Base-by-base conservation (phyloP, 352 stramenopile species). In the Globisporangium barbulae region DNA sequence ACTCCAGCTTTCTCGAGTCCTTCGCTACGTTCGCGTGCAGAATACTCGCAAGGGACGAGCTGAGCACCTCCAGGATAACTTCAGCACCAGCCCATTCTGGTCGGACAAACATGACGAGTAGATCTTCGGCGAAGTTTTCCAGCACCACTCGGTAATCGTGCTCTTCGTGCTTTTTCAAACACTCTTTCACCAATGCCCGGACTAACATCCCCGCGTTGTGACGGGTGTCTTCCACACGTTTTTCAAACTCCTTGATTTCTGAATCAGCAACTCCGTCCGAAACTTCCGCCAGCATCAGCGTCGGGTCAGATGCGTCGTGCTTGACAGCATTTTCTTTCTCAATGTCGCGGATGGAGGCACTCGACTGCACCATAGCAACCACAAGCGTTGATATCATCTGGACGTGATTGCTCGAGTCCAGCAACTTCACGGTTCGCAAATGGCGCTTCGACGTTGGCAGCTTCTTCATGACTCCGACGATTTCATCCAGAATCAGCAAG, bases 101-200 rank as follows among this genome's bases (percentile, higher is more conserved):
- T n/a, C 75, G 81, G 19, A 76, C 70, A 68, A 94, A 89, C 78
- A 96, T 89, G 8, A 75, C 70, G 15, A 96, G 73, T 37, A 96
- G 57, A 64, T 96, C 88, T 66, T 96, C 86, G 30, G 90, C 70
- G 59, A 95, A 91, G 44, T 94, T 89, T 19, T 94, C 88, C 15
- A 96, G 68, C 17, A 89, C 69, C 49, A 88, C 69, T 22, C 86
- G 83, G 67, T 88, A 82, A 57, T 93, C 81, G 37, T 81, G 70
- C 33, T 93, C 85, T 60, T 95, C 86, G 9, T 72, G 78, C 65
- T 93, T 95, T 68, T 93, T 94, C 71, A 91, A 77, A 58, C 84
- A 95, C 57, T 87, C 81, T 50, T 71, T 84, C 47, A 96, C 54
- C 49, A 96, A 59, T 17, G 70, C 57, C 17, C 62, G 44, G 30